Evolutionary conservation across 805 yeast species (phyloP), one percentile per base, ranked within the genome.

Genomic region (Cyberlindnera mycetangii): DNA sequence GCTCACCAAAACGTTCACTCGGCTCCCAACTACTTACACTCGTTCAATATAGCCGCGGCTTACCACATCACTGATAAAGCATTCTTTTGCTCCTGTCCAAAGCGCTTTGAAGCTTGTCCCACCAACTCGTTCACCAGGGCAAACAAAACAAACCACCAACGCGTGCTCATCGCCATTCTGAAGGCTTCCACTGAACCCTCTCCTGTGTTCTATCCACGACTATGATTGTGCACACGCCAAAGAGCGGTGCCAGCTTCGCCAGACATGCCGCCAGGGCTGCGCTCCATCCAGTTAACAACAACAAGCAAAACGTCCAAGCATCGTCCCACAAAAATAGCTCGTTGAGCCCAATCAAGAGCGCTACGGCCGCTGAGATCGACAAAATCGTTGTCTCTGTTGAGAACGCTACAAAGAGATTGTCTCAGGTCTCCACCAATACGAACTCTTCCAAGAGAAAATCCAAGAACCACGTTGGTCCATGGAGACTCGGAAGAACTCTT

Each of bases 401-500:
- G 15, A 58, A 60, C 36, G 64, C 64, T 6, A 60, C 64, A 1
- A 60, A 60, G 37, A 47, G 64, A 44, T 47, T 60, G 18, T 46
- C 54, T 12, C 62, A 58, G 44, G 52, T 54, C 5, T 60, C 64
- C 2, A 60, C 61, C 5, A 60, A 55, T 31, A 58, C 64, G 16
- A 58, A 56, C 33, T 55, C 59, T 12, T 60, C 61, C 11, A 59
- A 60, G 41, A 52, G 64, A 40, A 60, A 60, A 40, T 55, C 61
- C 12, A 58, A 58, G 42, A 58, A 58, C 34, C 64, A 58, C 30
- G 64, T 93, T 36, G 99, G 99, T 2, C 97, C 99, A 2, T 93
- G 99, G 99, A 86, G 89, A 61, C 71, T 93, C 30, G 98, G 98
- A 22, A 77, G 92, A 53, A 93, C 99, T 2, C 70, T 93, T 41